Evolutionary conservation across 257 asterid species (phyloP).

Genomic region (Penstemon barbatus): DNA sequence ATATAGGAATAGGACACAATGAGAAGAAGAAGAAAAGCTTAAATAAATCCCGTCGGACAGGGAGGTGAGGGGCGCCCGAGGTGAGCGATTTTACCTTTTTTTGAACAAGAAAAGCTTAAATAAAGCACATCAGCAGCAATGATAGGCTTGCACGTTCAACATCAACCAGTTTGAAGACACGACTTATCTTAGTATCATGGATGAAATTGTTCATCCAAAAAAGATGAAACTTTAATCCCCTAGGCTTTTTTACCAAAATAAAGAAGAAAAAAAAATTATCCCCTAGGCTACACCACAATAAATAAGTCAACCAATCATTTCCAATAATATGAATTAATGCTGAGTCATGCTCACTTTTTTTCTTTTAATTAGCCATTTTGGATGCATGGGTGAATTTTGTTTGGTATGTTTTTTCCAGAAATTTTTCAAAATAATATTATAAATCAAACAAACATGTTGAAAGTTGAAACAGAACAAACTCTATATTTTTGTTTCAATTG

Average conservation of each 20-base stretch:
- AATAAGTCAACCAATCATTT: constrained; percentile 25
- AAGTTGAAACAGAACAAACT: too few species aligned
- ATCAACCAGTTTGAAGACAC: neutral
- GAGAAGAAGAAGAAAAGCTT: too few species aligned
- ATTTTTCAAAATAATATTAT: neutral
- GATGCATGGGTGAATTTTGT: neutral
- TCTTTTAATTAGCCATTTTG: neutral
- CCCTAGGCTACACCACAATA: constrained; percentile 2
- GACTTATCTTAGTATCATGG: neutral
- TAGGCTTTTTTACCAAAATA: neutral
- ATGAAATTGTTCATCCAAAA: neutral
- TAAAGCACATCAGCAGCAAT: too few species aligned
- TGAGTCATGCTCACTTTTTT: neutral
- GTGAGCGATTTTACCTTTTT: too few species aligned
- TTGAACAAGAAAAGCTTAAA: too few species aligned
- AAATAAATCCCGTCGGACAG: too few species aligned
- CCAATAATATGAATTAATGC: constrained; percentile 14
- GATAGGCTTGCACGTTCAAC: too few species aligned
- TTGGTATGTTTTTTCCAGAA: neutral
- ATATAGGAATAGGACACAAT: too few species aligned
- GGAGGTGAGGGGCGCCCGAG: too few species aligned
- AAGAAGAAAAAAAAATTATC: neutral
- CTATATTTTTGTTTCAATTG: neutral
- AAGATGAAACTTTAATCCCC: neutral
- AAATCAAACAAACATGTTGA: too few species aligned